These are phyloP conservation scores for Priceomyces medius DNA, from an alignment of 805 yeast genomes.

Conservation along the genomic window DNA sequence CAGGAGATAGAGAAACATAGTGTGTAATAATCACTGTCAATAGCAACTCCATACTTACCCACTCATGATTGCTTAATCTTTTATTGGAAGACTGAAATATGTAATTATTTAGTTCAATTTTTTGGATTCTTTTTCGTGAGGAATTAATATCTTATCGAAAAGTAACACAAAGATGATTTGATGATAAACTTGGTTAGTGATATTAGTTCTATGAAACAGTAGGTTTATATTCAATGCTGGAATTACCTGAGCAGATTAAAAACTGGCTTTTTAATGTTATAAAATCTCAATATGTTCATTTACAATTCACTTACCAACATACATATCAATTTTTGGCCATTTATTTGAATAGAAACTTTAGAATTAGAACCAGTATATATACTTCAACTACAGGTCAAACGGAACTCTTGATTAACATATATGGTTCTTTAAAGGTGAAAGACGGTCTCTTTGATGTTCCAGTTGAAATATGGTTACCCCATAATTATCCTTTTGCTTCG, in stretches of 20 bases:
- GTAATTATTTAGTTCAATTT: no score
- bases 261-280: constrained; percentile 43
- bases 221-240: constrained; percentile 16
- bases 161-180: constrained; percentile 1
- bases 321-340: constrained; percentile 51
- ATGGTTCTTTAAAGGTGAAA: constrained; percentile 51
- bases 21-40: no score
- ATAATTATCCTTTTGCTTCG: constrained; percentile 54
- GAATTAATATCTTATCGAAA: neutral
- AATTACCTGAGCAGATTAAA: constrained; percentile 30
- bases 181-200: neutral
- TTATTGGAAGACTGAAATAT: no score
- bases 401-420: constrained; percentile 58
- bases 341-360: constrained; percentile 43
- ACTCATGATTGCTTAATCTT: no score
- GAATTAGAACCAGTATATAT: constrained; percentile 63
- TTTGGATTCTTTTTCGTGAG: neutral
- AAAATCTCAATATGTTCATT: constrained; percentile 55
- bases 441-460: constrained; percentile 38
- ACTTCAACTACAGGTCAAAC: constrained; percentile 57
- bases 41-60: no score
- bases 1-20: no score
- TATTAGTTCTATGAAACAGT: neutral
- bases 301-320: constrained; percentile 64
- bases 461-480: constrained; percentile 75